Evolutionary conservation across 2,329 filamentous ascomycete genomes (phyloP).

Genomic region (Lachnellula arida): DNA sequence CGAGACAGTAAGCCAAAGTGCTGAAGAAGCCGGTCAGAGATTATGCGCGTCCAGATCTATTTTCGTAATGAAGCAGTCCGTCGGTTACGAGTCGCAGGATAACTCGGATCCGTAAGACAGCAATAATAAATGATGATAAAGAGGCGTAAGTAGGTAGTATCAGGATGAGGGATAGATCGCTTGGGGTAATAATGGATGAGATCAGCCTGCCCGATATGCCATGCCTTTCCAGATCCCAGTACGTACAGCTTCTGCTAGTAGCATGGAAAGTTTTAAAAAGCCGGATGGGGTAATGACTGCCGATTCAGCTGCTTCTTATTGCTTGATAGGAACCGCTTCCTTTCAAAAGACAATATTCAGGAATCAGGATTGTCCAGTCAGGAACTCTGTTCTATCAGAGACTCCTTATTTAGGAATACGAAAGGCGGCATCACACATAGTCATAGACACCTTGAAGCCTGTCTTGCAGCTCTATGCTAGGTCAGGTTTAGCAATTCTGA

Average conservation of each 20-base stretch:
- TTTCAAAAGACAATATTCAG: not conserved
- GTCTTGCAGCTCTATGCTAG: not conserved
- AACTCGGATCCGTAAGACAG: not conserved
- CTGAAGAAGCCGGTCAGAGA: not conserved
- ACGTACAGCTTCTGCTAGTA: slow-evolving; percentile 8
- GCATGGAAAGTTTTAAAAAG: not conserved
- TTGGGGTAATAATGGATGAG: slow-evolving; percentile 5
- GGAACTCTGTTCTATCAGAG: not conserved
- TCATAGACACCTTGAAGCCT: not conserved
- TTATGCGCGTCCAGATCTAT: not conserved
- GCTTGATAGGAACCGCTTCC: not conserved
- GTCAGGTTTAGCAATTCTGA: not conserved
- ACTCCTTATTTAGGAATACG: not conserved
- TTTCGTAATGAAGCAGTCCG: not conserved
- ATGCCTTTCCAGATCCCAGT: not conserved
- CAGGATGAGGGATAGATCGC: slow-evolving; percentile 3
- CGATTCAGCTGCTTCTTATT: slow-evolving; percentile 1
- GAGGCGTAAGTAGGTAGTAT: slow-evolving; percentile 10
- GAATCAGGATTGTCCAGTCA: not conserved
- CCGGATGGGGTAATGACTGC: slow-evolving; percentile 8
- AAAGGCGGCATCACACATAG: not conserved
- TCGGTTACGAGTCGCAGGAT: not conserved
- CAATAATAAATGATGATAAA: slow-evolving; percentile 1
- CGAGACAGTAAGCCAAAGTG: not conserved
- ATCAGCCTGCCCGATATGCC: slow-evolving; percentile 5